Evolutionary conservation across 768 basidiomycete species (phyloP).

Genomic region (Xanthoconium stramineum): DNA sequence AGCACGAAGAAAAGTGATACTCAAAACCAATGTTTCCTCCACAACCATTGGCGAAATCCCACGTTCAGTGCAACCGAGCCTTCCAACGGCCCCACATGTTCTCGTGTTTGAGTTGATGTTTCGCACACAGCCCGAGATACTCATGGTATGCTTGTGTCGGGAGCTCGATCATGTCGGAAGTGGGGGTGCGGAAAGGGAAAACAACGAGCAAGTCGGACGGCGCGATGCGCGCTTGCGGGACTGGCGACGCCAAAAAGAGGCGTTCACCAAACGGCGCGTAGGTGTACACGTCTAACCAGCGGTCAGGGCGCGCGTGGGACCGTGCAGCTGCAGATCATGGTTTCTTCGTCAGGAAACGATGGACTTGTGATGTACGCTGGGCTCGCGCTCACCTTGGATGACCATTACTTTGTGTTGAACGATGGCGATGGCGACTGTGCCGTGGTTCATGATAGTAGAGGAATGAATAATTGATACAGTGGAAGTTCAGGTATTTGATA

Average conservation of each 20-base stretch:
- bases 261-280: slow-evolving; percentile 63
- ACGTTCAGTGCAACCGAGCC: slow-evolving; percentile 21
- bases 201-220: slow-evolving; percentile 57
- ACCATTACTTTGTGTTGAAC: slow-evolving; percentile 67
- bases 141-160: slow-evolving; percentile 56
- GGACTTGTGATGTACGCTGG: not conserved
- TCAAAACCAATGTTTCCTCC: not conserved
- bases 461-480: slow-evolving; percentile 15
- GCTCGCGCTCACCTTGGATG: slow-evolving; percentile 51
- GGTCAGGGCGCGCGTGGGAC: slow-evolving; percentile 52
- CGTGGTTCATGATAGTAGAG: slow-evolving; percentile 43
- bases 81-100: slow-evolving; percentile 54
- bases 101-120: slow-evolving; percentile 55
- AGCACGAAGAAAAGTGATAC: not conserved
- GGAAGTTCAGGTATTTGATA: slow-evolving; percentile 15
- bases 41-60: not conserved
- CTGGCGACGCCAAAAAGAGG: slow-evolving; percentile 58
- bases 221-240: slow-evolving; percentile 61
- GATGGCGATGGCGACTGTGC: slow-evolving; percentile 64
- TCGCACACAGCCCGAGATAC: slow-evolving; percentile 51
- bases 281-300: slow-evolving; percentile 62
- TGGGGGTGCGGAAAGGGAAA: slow-evolving; percentile 37
- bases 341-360: slow-evolving; percentile 1
- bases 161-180: slow-evolving; percentile 61
- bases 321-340: slow-evolving; percentile 44